Percentiles rank a stretch among this genome's conserved stretches.
phyloP scores from a whole-genome alignment of 2,329 filamentous ascomycete species.

The Scorias spongiosa region DNA sequence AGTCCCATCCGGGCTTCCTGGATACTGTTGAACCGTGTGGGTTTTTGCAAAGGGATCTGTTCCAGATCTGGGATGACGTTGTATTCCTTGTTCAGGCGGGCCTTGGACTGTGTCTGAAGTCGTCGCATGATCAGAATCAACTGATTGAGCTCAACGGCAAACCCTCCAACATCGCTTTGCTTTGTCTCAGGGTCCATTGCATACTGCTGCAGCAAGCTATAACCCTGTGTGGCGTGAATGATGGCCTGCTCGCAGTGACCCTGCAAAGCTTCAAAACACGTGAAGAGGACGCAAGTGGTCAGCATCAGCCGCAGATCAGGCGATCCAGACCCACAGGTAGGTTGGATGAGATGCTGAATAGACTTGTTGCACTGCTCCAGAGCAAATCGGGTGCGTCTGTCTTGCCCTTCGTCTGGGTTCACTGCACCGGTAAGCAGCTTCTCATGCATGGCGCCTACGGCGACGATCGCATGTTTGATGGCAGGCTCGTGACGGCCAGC shows the following conservation, averaged over 20 bases:
- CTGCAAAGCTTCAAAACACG: constrained; percentile 13
- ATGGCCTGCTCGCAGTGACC: constrained; percentile 14
- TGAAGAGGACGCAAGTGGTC: constrained; percentile 12
- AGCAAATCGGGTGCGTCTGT: constrained; percentile 7
- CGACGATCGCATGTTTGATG: constrained; percentile 10
- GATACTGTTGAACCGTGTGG: constrained; percentile 5
- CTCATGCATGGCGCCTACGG: constrained; percentile 12
- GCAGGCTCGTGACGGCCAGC: constrained; percentile 9
- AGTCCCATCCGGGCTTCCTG: constrained; percentile 7
- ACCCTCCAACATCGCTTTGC: constrained; percentile 6
- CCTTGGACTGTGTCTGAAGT: constrained; percentile 11
- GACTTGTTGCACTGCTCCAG: constrained; percentile 14
- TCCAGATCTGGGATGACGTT: constrained; percentile 1
- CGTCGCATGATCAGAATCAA: constrained; percentile 9
- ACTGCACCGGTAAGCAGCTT: constrained; percentile 8
- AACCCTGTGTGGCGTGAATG: constrained; percentile 11
- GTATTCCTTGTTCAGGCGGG: constrained; percentile 7
- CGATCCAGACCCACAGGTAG: constrained; percentile 1
- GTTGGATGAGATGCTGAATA: constrained; percentile 9
- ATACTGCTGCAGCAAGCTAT: constrained; percentile 9
- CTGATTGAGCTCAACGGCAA: constrained; percentile 11
- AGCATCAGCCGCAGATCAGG: constrained; percentile 10
- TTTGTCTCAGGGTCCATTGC: constrained; percentile 7
- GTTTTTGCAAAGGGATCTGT: constrained; percentile 3
- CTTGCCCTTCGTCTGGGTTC: constrained; percentile 3